Percentiles rank a stretch among this genome's conserved stretches.
These are phyloP conservation scores for Lactifluus volemus DNA, from an alignment of 768 basidiomycete species.

Conservation along the genomic window DNA sequence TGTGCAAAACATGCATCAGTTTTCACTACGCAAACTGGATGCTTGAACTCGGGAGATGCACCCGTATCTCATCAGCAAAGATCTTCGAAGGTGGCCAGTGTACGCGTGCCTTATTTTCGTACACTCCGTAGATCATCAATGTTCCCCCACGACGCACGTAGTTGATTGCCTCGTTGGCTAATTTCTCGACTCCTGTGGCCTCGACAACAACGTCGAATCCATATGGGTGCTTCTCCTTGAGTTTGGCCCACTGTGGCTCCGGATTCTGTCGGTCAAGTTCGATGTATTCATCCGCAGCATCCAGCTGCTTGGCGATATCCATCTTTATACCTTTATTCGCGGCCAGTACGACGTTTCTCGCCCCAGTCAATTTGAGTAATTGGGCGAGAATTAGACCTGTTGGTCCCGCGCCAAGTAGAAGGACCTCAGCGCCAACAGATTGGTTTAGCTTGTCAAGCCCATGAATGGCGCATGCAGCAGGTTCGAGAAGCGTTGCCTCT, in stretches of 20 bases:
- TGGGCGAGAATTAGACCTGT: constrained; percentile 89
- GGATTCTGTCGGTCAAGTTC: constrained; percentile 74
- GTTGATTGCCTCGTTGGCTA: constrained; percentile 85
- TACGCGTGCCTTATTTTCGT: constrained; percentile 75
- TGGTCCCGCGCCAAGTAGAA: constrained; percentile 84
- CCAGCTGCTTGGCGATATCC: constrained; percentile 71
- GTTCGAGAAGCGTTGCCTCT: constrained; percentile 82
- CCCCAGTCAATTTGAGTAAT: constrained; percentile 81
- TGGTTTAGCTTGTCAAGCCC: constrained; percentile 83
- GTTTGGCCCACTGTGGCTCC: constrained; percentile 66
- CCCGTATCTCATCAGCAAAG: constrained; percentile 60
- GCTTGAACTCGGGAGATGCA: constrained; percentile 18
- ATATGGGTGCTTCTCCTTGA: constrained; percentile 77
- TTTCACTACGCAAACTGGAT: background rate
- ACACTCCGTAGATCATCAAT: constrained; percentile 85
- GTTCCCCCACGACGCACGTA: constrained; percentile 83
- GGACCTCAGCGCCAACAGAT: constrained; percentile 74
- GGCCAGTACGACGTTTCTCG: constrained; percentile 70
- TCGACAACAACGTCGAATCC: constrained; percentile 87
- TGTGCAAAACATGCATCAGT: constrained; percentile 22
- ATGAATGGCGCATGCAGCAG: constrained; percentile 86
- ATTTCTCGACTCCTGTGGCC: constrained; percentile 74
- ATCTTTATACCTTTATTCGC: constrained; percentile 90
- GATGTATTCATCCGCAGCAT: constrained; percentile 78
- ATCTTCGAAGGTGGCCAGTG: constrained; percentile 85